Base-by-base conservation (phyloP, 2,329 filamentous ascomycete species). In the Talaromyces sp. region DNA sequence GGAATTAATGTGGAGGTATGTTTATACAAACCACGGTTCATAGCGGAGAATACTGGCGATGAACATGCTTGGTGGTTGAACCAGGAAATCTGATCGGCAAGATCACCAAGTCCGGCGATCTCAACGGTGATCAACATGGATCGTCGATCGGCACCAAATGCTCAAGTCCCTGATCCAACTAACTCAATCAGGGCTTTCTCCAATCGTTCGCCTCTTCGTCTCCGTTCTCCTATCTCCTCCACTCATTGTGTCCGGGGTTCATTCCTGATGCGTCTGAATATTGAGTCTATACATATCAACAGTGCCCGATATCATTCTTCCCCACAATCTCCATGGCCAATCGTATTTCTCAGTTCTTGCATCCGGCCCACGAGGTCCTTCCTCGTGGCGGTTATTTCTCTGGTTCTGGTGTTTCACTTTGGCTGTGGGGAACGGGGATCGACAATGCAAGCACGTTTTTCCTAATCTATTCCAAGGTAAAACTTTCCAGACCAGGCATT, bases 91-190 rank as follows among this genome's bases (percentile, higher is more conserved):
- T 39, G 29, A 29, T 46, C 43, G 43, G 43, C 13, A n/a, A 11
- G 16, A 22, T 52, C 36, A 45, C 40, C 53, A 49, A 40, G 36
- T 41, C 40, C 53, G 53, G 53, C 53, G 49, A 48, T 39, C n/a
- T 32, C 45, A 53, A 53, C 45, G 44, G 49, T 19, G 43, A 52
- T 47, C 49, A 29, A 27, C 49, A 41, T 32, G 35, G 30, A 52
- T 52, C 35, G 29, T 42, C 43, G 16, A 52, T 52, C 49, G 49
- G 49, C 37, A 43, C 49, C 49, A 47, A 8, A 16, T 40, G 22
- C 24, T 20, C 30, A 33, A 45, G 32, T 46, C 43, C 43, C 43
- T 36, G 29, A 32, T 3, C 16, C 16, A 30, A 14, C 14, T 2
- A 13, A n/a, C 43, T 13, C 11, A 29, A 27, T 40, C 10, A 16